Evolutionary conservation across 2,329 filamentous ascomycete genomes (phyloP), one percentile per base, ranked within the genome.

Genomic region (Cryphonectria carpinicola): DNA sequence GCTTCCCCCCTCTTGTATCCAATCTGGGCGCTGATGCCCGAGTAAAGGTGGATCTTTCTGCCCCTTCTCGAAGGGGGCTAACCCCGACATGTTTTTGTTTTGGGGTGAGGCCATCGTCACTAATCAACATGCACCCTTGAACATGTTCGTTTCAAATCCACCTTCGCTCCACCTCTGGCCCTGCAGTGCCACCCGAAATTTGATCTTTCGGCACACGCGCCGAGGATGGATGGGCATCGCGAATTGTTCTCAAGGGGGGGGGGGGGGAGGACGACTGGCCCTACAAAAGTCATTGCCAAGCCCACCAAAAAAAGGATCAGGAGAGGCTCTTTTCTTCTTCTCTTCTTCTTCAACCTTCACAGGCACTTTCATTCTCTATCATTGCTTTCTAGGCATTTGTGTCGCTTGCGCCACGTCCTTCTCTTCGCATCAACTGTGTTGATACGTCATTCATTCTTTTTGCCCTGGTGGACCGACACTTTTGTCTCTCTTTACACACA

Each of bases 361-460:
- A 65, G 62, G 67, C 67, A 60, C 62, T 60, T 65, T 46, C 67
- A 25, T 69, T 69, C 63, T 70, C 64, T 66, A 66, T 35, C 37
- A 32, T 58, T 35, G 28, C 56, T 43, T 66, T 64, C 37, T 56
- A 37, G 68, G 58, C 52, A 25, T 49, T 56, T 56, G 68, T 70
- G 64, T 70, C 68, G 68, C 68, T 70, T 70, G 68, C 68, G 68
- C 58, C 63, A 70, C 68, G 39, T 66, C 64, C 52, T 66, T 70
- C 68, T n/a, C 41, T 64, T 43, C 41, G 58, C 49, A 63, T 70
- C 68, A 66, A 67, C 68, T 70, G 68, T 67, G 68, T 70, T 70
- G 68, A 70, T 70, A 70, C 64, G 39, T 54, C 63, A 64, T 70
- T 70, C 68, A 67, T 70, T 70, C 65, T 70, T 66, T 70, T 70